Evolutionary conservation across 2,329 filamentous ascomycete genomes (phyloP), one percentile per base, ranked within the genome.

Genomic region (Sclerotinia trifoliorum): DNA sequence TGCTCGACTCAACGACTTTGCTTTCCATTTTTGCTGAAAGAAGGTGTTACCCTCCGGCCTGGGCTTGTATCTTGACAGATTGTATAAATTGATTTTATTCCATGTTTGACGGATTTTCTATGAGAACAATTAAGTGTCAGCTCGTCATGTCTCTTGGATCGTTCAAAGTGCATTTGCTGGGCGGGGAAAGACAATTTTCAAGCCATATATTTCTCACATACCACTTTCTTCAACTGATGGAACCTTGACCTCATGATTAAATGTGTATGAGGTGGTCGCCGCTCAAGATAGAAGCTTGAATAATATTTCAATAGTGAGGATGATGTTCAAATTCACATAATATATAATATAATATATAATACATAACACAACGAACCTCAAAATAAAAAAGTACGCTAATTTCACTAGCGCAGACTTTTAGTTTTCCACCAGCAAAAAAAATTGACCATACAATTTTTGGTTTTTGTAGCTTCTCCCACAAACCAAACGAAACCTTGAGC

Each of bases 41-140:
- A 95, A 96, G 56, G 94, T 97, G 71, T 81, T 80, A 63, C 74
- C 75, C 26, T 73, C 76, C 44, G 77, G 75, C 70, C 84, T 86
- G 2, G 79, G 76, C 55, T 75, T 80, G 46, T 86, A 76, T 73
- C 86, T 85, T 63, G 83, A 81, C 73, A 99, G 82, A 81, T 97
- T 97, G 87, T 92, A 99, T 72, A 99, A 85, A 78, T 96, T 97
- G 84, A 93, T 93, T 83, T 97, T 96, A 84, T 93, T 96, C 95
- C 94, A 97, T 83, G 93, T 93, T 83, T 95, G 92, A 76, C 94
- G 90, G 80, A 97, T 79, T 91, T 93, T 96, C 94, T 98, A 29
- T 24, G 78, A 66, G 57, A 17, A 8, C 29, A 35, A 39, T 19
- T 4, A n/a, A 21, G 21, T 24, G 39, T 67, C 63, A 63, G 57